Base-by-base conservation (phyloP, 306 rosid genomes). In the Lablab purpureus region DNA sequence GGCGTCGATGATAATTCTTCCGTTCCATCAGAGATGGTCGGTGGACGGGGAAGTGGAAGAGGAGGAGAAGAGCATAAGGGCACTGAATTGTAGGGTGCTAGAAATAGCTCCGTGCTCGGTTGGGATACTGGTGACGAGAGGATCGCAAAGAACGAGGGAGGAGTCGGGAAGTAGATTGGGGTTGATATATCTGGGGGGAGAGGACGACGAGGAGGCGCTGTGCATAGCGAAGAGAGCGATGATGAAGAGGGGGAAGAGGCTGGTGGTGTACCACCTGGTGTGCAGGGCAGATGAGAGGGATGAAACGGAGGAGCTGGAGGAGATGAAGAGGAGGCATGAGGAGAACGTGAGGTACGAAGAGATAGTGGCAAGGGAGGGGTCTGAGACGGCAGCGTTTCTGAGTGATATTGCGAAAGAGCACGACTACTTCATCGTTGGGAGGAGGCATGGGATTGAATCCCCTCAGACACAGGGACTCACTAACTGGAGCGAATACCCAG, bases 401-500 rank as follows among this genome's bases (percentile, higher is more conserved):
- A 56, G 83, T 2, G 63, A 74, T 0, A 12, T 92, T 3, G 89
- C 19, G 5, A 77, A 75, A 1, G 76, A 83, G 8, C 88, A 77
- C 70, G 91, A 92, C 45, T 78, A 84, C 28, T 81, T 92, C 3
- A 36, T 92, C 21, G 93, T 90, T 22, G 97, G 97, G 46, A 90
- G 93, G 58, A 22, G 90, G 14, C 56, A 86, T 34, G 78, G 54
- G 4, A 59, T 68, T 0, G 19, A 69, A 1, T 76, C 74, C 0
- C 84, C 77, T 64, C 90, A 87, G 41, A 90, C 90, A 0, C n/a
- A 79, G 0, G 93, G 91, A 34, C 88, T 92, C 1, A 30, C 74
- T 7, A 80, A 84, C 12, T 92, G 97, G 97, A 83, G 81, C 81
- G 97, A 92, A 18, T 88, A 85, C 22, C 87, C 88, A 0, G 97